Base-by-base conservation (phyloP, 768 basidiomycete species). In the Agrocybe praecox region DNA sequence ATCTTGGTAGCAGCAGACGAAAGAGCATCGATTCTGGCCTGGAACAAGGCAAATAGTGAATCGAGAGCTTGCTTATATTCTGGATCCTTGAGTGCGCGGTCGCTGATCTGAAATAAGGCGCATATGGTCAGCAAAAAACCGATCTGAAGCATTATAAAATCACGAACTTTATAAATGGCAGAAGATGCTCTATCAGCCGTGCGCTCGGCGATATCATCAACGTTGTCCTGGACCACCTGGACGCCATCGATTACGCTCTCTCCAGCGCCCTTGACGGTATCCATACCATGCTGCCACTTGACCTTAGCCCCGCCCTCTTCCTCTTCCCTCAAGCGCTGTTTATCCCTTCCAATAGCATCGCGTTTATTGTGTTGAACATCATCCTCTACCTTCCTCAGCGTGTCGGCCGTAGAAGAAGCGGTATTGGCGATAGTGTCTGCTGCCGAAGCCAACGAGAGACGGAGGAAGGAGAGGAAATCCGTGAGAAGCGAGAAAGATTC, bases 281-380 rank as follows among this genome's bases (percentile, higher is more conserved):
- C 89, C 83, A 90, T 86, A 0, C 84, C 78, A 60, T 82, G 81
- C 69, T 89, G 85, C 65, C 87, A 91, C 23, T 77, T 74, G 7
- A 76, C 77, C 64, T 81, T 81, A 3, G 75, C 56, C 26, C 88
- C 86, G 3, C 74, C 67, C 53, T 88, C 85, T 6, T 74, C 64
- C 52, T 81, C 76, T 52, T 80, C 74, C 57, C 86, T 78, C 0
- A 80, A 64, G 0, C 80, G 71, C 61, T 79, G 66, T 67, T 77
- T 77, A 61, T 80, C 80, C 43, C 86, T 69, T 0, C 89, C 88
- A 0, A 84, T 63, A 21, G 76, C 69, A 59, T 85, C 84, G 46
- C 87, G 74, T 65, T 87, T 75, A 5, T 88, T 89, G 1, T 78
- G 72, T 60, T 86, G 80, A 0, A 89, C 82, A 34, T 83, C 82